Conservation (phyloP, 306 rosid species). For the Bauhinia variegata region DNA sequence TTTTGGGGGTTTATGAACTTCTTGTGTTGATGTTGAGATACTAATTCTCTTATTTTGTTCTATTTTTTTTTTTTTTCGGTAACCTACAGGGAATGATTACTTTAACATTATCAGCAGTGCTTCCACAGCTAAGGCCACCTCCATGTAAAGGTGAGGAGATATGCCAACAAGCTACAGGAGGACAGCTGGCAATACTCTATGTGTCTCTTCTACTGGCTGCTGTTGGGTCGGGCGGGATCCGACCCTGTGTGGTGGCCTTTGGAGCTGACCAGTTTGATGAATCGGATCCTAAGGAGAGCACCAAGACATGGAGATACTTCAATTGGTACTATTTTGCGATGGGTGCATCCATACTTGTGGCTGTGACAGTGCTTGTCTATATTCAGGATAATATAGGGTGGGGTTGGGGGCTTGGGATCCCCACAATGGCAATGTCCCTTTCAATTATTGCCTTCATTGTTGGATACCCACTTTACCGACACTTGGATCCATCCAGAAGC, state of each 20-base stretch:
- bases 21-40: slow-evolving; percentile 14
- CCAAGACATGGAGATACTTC: slow-evolving; percentile 83
- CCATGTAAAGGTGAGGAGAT: slow-evolving; percentile 58
- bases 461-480: slow-evolving; percentile 86
- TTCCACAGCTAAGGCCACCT: slow-evolving; percentile 78
- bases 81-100: slow-evolving; percentile 80
- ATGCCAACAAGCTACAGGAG: slow-evolving; percentile 63
- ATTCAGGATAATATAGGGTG: slow-evolving; percentile 91
- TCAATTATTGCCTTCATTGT: slow-evolving; percentile 62
- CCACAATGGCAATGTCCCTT: slow-evolving; percentile 76
- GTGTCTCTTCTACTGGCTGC: slow-evolving; percentile 62
- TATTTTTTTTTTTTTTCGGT: neutral
- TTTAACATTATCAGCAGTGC: slow-evolving; percentile 74
- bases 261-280: slow-evolving; percentile 96
- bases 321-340: slow-evolving; percentile 92
- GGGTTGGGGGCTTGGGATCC: slow-evolving; percentile 90
- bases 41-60: neutral
- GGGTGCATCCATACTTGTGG: slow-evolving; percentile 80
- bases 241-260: slow-evolving; percentile 93
- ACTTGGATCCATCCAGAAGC: slow-evolving; percentile 76
- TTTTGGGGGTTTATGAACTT: neutral
- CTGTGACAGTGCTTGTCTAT: slow-evolving; percentile 86
- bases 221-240: slow-evolving; percentile 90
- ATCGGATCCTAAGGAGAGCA: slow-evolving; percentile 61
- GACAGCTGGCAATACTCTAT: slow-evolving; percentile 68